phyloP scores from a whole-genome alignment of 176 grass and related monocot genomes.

The Tillandsia fasciculata region DNA sequence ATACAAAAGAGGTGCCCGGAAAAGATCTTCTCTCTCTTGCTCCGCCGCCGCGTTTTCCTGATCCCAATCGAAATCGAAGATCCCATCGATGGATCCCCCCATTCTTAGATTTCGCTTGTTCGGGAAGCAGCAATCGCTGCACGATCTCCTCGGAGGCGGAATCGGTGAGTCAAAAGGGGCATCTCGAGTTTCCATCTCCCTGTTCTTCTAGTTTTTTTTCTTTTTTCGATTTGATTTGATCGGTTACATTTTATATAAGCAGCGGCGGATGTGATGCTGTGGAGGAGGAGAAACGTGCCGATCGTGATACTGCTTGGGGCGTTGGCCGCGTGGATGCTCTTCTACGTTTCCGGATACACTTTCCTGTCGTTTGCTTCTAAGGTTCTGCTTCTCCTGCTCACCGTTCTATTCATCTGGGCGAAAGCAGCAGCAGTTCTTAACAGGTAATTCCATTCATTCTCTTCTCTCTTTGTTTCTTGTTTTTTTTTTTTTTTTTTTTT shows the following conservation, averaged over 20 bases:
- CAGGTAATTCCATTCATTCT: neutral
- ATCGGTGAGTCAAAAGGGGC: constrained; percentile 15
- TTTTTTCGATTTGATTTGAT: neutral
- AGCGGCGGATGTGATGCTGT: constrained; percentile 41
- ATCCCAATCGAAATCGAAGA: neutral
- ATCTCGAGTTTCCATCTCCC: neutral
- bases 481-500: too few species aligned
- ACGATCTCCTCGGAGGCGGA: constrained; percentile 40
- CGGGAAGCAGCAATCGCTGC: constrained; percentile 28
- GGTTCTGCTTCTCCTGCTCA: constrained; percentile 42
- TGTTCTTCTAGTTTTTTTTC: constrained; percentile 6
- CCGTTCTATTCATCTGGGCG: constrained; percentile 52
- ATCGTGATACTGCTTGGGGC: constrained; percentile 19
- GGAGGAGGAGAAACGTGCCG: constrained; percentile 36
- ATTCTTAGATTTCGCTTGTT: constrained; percentile 10
- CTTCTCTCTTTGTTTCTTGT: neutral
- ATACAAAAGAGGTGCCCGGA: too few species aligned
- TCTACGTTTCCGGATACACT: constrained; percentile 40
- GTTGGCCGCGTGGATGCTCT: constrained; percentile 29
- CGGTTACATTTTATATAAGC: constrained; percentile 8
- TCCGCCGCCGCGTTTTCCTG: constrained; percentile 6
- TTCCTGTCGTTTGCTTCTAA: constrained; percentile 41
- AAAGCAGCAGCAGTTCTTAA: constrained; percentile 37
- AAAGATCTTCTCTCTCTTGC: neutral
- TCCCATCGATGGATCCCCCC: constrained; percentile 29